Evolutionary conservation across 768 basidiomycete genomes (phyloP).

Genomic region (Sarcomyxa edulis): DNA sequence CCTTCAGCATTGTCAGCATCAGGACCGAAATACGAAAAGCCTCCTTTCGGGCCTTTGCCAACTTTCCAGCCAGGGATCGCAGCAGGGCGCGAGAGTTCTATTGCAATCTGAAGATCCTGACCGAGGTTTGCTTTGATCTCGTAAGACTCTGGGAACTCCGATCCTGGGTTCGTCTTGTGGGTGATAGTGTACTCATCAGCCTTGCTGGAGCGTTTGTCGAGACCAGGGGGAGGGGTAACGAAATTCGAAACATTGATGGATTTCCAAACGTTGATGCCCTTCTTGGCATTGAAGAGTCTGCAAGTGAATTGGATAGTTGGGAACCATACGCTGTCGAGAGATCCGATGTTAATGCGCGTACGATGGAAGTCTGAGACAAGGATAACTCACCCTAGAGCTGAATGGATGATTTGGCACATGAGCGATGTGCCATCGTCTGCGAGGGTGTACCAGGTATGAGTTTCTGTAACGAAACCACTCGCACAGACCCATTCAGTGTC

Average conservation of each 20-base stretch:
- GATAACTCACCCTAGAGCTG: constrained; percentile 72
- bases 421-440: constrained; percentile 74
- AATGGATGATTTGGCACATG: constrained; percentile 86
- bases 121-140: constrained; percentile 74
- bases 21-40: constrained; percentile 82
- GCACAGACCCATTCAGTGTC: constrained; percentile 83
- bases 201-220: constrained; percentile 84
- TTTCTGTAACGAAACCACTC: constrained; percentile 86
- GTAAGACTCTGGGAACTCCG: constrained; percentile 72
- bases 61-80: constrained; percentile 85
- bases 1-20: constrained; percentile 68
- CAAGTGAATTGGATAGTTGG: constrained; percentile 93
- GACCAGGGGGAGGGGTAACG: constrained; percentile 60
- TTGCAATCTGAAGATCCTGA: constrained; percentile 72
- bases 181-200: constrained; percentile 81
- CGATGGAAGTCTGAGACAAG: constrained; percentile 6
- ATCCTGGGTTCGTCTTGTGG: constrained; percentile 46
- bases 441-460: constrained; percentile 82
- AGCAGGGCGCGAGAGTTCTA: constrained; percentile 67
- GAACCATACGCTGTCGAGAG: constrained; percentile 69
- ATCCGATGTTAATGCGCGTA: constrained; percentile 11
- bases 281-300: constrained; percentile 80
- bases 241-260: constrained; percentile 84
- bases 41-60: constrained; percentile 83
- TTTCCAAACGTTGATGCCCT: constrained; percentile 75